phyloP scores from a whole-genome alignment of 345 rosid genomes.

The Bruguiera parviflora region DNA sequence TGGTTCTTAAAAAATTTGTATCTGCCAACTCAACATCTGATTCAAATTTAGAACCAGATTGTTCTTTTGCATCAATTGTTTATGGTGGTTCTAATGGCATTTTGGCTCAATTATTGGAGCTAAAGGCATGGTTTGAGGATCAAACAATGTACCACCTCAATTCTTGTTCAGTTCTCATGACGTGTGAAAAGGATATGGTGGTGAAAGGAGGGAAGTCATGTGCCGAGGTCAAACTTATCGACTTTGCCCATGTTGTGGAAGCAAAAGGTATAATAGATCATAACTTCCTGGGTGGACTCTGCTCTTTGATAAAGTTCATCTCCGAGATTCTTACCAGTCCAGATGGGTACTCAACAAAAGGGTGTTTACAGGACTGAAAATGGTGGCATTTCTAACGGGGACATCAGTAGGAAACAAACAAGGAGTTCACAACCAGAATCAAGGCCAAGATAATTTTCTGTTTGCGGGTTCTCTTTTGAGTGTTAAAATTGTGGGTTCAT shows the following conservation, averaged over 20 bases:
- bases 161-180: slow-evolving; percentile 79
- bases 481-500: not conserved
- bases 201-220: slow-evolving; percentile 33
- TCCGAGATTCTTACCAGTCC: slow-evolving; percentile 53
- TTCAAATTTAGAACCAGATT: slow-evolving; percentile 42
- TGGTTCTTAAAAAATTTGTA: slow-evolving; percentile 68
- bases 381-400: slow-evolving; percentile 13
- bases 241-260: slow-evolving; percentile 89
- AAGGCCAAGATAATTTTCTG: not conserved
- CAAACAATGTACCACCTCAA: slow-evolving; percentile 80
- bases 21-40: slow-evolving; percentile 49
- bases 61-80: slow-evolving; percentile 47
- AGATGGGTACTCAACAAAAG: slow-evolving; percentile 34
- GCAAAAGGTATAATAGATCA: slow-evolving; percentile 87
- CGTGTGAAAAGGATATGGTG: slow-evolving; percentile 54
- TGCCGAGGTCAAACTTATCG: slow-evolving; percentile 68
- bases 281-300: slow-evolving; percentile 92
- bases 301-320: slow-evolving; percentile 78
- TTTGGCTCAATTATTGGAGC: slow-evolving; percentile 66
- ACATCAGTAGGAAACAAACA: slow-evolving; percentile 12
- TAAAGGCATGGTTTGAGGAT: slow-evolving; percentile 91
- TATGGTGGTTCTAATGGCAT: slow-evolving; percentile 67
- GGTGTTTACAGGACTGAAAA: slow-evolving; percentile 19
- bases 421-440: not conserved
- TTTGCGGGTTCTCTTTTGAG: not conserved